These are phyloP conservation scores for Ascocoryne sarcoides DNA, from an alignment of 2,329 filamentous ascomycete genomes.

Conservation along the genomic window DNA sequence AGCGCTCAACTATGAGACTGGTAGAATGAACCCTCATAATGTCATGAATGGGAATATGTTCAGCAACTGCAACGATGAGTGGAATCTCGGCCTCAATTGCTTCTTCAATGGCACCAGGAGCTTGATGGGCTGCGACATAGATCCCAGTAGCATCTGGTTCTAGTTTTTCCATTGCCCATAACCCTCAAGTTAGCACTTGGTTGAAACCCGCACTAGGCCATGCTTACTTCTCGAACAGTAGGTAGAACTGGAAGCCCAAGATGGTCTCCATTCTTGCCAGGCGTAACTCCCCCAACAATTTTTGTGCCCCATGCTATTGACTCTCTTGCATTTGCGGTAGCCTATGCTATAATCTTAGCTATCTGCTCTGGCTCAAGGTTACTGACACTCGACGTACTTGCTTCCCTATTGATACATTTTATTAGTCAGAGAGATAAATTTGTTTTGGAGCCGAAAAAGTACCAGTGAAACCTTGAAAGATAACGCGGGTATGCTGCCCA, in stretches of 20 bases:
- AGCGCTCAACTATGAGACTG: not conserved
- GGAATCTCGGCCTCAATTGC: constrained; percentile 70
- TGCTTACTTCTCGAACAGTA: constrained; percentile 47
- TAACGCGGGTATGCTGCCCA: constrained; percentile 57
- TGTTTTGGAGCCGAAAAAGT: constrained; percentile 4
- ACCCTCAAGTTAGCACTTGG: constrained; percentile 2
- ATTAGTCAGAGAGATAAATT: not conserved
- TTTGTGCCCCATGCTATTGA: constrained; percentile 72
- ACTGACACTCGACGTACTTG: constrained; percentile 12
- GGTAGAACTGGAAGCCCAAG: constrained; percentile 64
- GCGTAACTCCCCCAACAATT: constrained; percentile 70
- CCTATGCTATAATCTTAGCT: constrained; percentile 31
- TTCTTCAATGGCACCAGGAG: constrained; percentile 65
- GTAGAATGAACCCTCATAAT: constrained; percentile 48
- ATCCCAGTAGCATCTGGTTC: constrained; percentile 73
- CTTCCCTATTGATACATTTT: constrained; percentile 24
- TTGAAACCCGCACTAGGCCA: not conserved
- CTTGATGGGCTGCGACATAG: constrained; percentile 69
- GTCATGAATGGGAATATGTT: constrained; percentile 67
- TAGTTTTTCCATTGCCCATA: constrained; percentile 57
- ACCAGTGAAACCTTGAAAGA: constrained; percentile 66
- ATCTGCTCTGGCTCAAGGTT: constrained; percentile 1
- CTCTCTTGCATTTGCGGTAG: constrained; percentile 68
- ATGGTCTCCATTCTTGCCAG: constrained; percentile 61
- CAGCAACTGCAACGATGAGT: constrained; percentile 66